Evolutionary conservation across 257 asterid species (phyloP).

Genomic region (Parsonsia alboflavescens): DNA sequence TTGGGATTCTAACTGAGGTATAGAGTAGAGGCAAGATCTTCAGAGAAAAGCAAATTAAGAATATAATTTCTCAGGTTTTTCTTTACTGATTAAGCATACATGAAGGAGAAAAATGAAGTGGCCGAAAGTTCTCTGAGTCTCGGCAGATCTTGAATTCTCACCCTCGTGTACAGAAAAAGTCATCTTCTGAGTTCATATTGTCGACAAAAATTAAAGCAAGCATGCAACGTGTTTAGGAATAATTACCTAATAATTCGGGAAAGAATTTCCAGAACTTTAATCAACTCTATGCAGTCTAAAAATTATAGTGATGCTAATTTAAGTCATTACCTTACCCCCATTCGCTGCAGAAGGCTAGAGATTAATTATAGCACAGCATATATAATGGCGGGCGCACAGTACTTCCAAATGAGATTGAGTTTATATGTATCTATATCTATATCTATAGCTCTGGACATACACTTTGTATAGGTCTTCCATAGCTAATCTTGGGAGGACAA

Average conservation of each 20-base stretch:
- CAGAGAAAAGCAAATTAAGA: too few species aligned
- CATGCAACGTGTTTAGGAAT: neutral
- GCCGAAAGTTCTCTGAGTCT: too few species aligned
- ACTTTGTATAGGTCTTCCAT: neutral
- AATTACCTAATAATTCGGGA: neutral
- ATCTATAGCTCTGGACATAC: too few species aligned
- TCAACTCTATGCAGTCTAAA: neutral
- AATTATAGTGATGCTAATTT: neutral
- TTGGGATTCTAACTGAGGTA: too few species aligned
- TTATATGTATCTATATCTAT: neutral
- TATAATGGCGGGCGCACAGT: neutral
- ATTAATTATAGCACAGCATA: too few species aligned
- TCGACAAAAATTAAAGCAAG: neutral
- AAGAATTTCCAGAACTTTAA: neutral
- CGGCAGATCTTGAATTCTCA: too few species aligned
- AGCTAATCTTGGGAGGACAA: neutral
- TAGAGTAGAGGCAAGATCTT: too few species aligned
- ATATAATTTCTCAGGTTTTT: too few species aligned
- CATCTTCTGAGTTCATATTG: neutral
- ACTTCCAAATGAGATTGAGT: neutral
- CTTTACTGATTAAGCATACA: too few species aligned
- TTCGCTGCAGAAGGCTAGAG: neutral
- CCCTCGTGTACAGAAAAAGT: neutral
- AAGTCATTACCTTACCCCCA: neutral
- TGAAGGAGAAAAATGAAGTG: too few species aligned